A percentile compares a stretch with the other conserved stretches of the same genome.
Evolutionary conservation across 1,139 yeast species (phyloP).

Genomic region (Citeromyces siamensis): DNA sequence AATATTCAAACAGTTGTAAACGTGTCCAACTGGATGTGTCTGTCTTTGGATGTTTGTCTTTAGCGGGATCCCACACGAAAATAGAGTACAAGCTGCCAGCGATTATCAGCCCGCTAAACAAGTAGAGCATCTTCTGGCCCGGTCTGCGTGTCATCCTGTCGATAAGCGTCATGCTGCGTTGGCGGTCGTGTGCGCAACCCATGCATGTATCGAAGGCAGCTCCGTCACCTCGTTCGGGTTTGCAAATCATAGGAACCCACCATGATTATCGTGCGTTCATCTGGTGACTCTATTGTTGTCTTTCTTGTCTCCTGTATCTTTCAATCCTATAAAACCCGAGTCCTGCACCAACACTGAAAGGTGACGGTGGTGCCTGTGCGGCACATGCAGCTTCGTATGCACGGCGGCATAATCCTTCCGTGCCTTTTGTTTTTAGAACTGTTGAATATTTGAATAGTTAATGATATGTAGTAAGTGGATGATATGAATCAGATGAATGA

Average conservation of each 20-base stretch:
- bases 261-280: too few relatives aligned
- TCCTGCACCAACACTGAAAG: too few relatives aligned
- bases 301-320: too few relatives aligned
- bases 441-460: not conserved
- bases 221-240: too few relatives aligned
- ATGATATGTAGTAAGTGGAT: not conserved
- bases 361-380: not conserved
- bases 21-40: constrained; percentile 7
- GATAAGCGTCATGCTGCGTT: constrained; percentile 18
- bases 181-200: too few relatives aligned
- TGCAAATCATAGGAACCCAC: too few relatives aligned
- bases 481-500: not conserved
- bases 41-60: not conserved
- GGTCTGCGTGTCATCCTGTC: constrained; percentile 23
- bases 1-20: constrained; percentile 7
- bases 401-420: not conserved
- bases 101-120: constrained; percentile 8
- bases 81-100: constrained; percentile 7
- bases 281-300: too few relatives aligned
- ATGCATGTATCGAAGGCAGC: too few relatives aligned
- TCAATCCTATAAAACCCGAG: too few relatives aligned
- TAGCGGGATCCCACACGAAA: constrained; percentile 6
- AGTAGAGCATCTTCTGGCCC: constrained; percentile 10
- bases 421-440: not conserved
- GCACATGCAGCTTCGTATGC: not conserved